These are phyloP conservation scores for Punctularia strigosozonata DNA, from an alignment of 768 basidiomycete species.

Conservation along the genomic window DNA sequence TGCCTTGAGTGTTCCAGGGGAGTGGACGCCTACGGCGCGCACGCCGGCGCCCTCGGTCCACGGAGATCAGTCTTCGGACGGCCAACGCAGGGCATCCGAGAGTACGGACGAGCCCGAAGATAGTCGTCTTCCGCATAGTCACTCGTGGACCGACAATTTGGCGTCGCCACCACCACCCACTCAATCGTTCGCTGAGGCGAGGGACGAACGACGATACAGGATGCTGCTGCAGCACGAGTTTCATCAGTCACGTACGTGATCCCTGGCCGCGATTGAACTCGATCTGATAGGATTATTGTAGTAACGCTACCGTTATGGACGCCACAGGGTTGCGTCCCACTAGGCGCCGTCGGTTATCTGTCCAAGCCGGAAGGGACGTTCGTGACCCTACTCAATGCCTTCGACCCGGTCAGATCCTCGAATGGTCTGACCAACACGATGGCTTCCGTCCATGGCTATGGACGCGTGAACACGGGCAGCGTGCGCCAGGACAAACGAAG, in stretches of 20 bases:
- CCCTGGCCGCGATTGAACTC: not conserved
- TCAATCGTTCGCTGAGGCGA: slow-evolving; percentile 29
- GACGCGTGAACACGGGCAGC: slow-evolving; percentile 33
- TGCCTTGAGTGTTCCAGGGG: too few species aligned
- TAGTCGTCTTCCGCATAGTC: too few species aligned
- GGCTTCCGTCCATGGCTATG: slow-evolving; percentile 55
- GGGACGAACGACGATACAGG: slow-evolving; percentile 59
- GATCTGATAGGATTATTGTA: slow-evolving; percentile 3
- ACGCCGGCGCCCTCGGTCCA: too few species aligned
- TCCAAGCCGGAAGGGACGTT: slow-evolving; percentile 58
- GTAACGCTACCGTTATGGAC: slow-evolving; percentile 13
- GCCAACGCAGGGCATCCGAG: too few species aligned
- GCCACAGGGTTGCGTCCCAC: slow-evolving; percentile 8
- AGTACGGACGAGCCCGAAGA: too few species aligned
- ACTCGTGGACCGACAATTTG: too few species aligned
- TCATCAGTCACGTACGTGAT: slow-evolving; percentile 48
- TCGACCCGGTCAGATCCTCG: slow-evolving; percentile 35
- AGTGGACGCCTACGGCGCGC: too few species aligned
- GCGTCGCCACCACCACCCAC: too few species aligned
- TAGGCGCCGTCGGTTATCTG: slow-evolving; percentile 72
- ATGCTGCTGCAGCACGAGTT: slow-evolving; percentile 55
- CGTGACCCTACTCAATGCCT: slow-evolving; percentile 60
- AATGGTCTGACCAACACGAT: slow-evolving; percentile 32
- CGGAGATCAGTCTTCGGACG: too few species aligned
- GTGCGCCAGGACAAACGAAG: slow-evolving; percentile 48